Conservation (phyloP, 331 rosid genomes). For the Saraca asoca region DNA sequence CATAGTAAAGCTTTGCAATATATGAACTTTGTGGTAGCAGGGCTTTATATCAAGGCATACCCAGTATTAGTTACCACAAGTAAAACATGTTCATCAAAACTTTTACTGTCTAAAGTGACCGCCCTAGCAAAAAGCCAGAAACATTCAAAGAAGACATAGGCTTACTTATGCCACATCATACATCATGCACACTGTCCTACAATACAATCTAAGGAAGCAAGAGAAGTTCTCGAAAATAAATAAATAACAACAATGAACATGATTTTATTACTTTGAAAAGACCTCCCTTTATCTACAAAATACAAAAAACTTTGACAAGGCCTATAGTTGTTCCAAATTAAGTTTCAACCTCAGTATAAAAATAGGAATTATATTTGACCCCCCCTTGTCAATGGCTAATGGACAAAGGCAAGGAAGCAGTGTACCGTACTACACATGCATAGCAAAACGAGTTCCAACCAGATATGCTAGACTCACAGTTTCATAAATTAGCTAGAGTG, state of each 20-base stretch:
- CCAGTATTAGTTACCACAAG: not conserved
- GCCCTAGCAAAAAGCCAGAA: not conserved
- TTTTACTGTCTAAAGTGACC: constrained; percentile 7
- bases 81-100: not conserved
- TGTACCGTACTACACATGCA: constrained; percentile 1
- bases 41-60: not conserved
- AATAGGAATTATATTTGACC: not conserved
- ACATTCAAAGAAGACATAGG: not conserved
- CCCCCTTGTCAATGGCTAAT: not conserved
- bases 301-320: no score
- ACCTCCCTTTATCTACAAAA: not conserved
- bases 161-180: constrained; percentile 4
- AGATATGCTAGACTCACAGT: not conserved
- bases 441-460: constrained; percentile 5
- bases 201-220: constrained; percentile 18
- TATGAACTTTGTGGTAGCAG: constrained; percentile 8
- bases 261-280: not conserved
- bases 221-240: not conserved
- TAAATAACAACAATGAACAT: not conserved
- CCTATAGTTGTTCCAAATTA: not conserved
- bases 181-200: not conserved
- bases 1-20: constrained; percentile 7
- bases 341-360: not conserved
- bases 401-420: not conserved
- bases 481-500: not conserved